Evolutionary conservation across 75 land plant genomes (phyloP), one percentile per base, ranked within the genome.

Genomic region (Azolla pinnata): DNA sequence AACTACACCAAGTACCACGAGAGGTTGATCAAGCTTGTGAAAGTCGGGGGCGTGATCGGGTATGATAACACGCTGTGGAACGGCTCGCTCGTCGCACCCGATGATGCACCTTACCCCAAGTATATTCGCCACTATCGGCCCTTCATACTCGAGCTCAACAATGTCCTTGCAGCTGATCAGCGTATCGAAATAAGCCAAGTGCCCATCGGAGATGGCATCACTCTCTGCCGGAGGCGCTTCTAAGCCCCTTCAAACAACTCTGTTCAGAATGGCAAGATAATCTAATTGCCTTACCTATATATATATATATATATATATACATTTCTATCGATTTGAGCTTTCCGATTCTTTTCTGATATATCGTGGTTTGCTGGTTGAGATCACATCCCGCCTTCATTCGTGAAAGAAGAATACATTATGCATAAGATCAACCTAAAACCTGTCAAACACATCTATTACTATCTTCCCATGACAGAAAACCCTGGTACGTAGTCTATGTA

Each of bases 31-130:
- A 65, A 81, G 63, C 67, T 85, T 51, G 81, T 88, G 17, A 85
- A 71, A 44, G 73, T 85, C 31, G 90, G 90, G 20, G 93, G 93
- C 12, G 54, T 88, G 27, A 82, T 88, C 29, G 93, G 67, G 27
- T 88, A 88, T 48, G 93, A 88, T 75, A 88, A 88, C 70, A 88
- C 93, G 0, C 81, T 85, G 8, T 88, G 93, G 93, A 66, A 65
- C 46, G 93, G 93, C 7, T 73, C 81, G 0, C 76, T 88, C 29
- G 90, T 72, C 18, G 70, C 70, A 19, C 74, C 62, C 0, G 64
- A 71, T 24, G 75, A 77, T 38, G 79, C 71, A 0, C 74, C 70
- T 0, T 19, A 72, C 28, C 63, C 65, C 26, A 75, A 84, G 63
- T 66, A 69, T 33, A 35, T 84, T 31, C 60, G 63, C 3, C 60